phyloP scores from a whole-genome alignment of 345 rosid species.

The Salix purpurea region DNA sequence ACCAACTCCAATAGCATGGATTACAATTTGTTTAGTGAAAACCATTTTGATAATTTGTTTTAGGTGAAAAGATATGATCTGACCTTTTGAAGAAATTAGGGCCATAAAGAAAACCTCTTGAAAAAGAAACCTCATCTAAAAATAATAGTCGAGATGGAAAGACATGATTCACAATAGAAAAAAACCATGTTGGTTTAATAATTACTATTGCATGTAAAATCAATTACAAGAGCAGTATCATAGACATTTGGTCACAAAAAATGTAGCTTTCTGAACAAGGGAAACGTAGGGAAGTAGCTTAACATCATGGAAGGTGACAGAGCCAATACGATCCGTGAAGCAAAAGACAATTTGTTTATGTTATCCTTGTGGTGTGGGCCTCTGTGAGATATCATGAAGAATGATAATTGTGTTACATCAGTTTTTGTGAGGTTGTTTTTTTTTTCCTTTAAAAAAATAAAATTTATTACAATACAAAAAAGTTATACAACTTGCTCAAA shows the following conservation, averaged over 20 bases:
- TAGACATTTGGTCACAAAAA: neutral
- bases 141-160: no score
- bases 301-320: conserved; percentile 15
- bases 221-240: neutral
- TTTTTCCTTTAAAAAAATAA: no score
- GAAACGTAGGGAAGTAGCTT: conserved; percentile 4
- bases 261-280: conserved; percentile 30
- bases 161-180: no score
- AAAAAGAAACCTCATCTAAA: no score
- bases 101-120: no score
- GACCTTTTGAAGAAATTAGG: no score
- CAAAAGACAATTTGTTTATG: conserved; percentile 30
- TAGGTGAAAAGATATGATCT: no score
- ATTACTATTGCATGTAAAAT: neutral
- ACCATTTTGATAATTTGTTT: no score
- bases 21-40: no score
- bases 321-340: conserved; percentile 28
- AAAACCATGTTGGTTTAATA: neutral
- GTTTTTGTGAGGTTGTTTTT: no score
- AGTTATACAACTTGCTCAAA: neutral
- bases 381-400: neutral
- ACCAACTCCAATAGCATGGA: no score
- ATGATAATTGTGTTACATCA: neutral
- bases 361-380: conserved; percentile 4
- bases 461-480: neutral